Evolutionary conservation across 2,329 filamentous ascomycete genomes (phyloP), one percentile per base, ranked within the genome.

Genomic region (Aspergillus niger): DNA sequence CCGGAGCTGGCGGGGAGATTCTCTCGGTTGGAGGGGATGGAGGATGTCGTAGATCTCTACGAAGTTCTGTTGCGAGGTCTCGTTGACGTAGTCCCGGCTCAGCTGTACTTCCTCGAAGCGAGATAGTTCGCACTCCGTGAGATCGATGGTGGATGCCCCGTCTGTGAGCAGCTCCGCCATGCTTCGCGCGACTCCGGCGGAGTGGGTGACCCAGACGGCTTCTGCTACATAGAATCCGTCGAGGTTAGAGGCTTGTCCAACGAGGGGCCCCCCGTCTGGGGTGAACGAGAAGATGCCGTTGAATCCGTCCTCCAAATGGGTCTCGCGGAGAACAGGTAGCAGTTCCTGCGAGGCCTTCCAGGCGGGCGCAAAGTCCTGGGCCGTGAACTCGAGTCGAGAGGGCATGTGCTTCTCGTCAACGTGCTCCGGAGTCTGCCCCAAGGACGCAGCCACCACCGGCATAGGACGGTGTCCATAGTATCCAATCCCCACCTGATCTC

Each of bases 251-350:
- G 84, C 79, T 65, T 83, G 80, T 2, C 86, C 86, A 2, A 89
- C 77, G 0, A 89, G 77, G 0, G 86, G 83, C 0, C 84, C 85
- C 0, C 86, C 86, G 55, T 89, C 86, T 0, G 86, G 86, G 0
- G 86, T 89, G 67, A 89, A 89, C 0, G 86, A 89, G 72, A 89
- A 86, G 65, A 89, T 81, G 2, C 86, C 86, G 65, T 89, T 89
- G 78, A 89, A 89, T 0, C 85, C 86, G 43, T 86, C 82, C 0
- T 77, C 82, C 6, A 89, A 81, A 59, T 85, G 72, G 13, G 75
- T 80, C 4, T 84, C 75, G 3, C 74, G 71, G 3, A 89, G 74
- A 1, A 75, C 76, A 0, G 86, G 86, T 1, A 89, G 70, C 0
- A 89, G 72, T 30, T 83, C 78, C 62, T 83, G 76, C 0, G 83